phyloP scores from a whole-genome alignment of 345 rosid genomes.

The Cardiospermum halicacabum region DNA sequence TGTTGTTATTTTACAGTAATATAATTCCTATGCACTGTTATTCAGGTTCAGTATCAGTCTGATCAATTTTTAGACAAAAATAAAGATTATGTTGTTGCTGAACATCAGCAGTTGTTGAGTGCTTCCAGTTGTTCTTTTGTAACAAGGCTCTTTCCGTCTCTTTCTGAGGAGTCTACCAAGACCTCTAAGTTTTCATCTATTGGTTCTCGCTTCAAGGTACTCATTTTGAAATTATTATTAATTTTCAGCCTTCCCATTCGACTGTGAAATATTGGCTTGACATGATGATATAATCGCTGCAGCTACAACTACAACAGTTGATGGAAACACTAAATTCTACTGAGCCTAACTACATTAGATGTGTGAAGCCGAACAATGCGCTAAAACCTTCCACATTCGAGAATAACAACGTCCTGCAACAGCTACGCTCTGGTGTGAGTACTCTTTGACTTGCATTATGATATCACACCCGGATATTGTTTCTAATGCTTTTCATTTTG shows the following conservation, averaged over 20 bases:
- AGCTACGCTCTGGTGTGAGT: slow-evolving; percentile 89
- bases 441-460: slow-evolving; percentile 9
- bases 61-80: slow-evolving; percentile 92
- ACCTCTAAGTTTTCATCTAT: slow-evolving; percentile 83
- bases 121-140: slow-evolving; percentile 76
- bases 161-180: slow-evolving; percentile 62
- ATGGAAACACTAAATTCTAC: slow-evolving; percentile 88
- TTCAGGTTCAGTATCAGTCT: slow-evolving; percentile 89
- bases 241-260: slow-evolving; percentile 5
- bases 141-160: slow-evolving; percentile 62
- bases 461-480: slow-evolving; percentile 8
- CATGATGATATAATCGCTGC: slow-evolving; percentile 38
- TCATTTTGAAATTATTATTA: slow-evolving; percentile 7
- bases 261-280: slow-evolving; percentile 13
- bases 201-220: slow-evolving; percentile 86
- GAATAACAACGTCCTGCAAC: slow-evolving; percentile 63
- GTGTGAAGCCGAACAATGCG: slow-evolving; percentile 78
- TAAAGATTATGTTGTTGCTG: slow-evolving; percentile 90
- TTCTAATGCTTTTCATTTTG: slow-evolving; percentile 16
- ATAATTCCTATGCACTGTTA: slow-evolving; percentile 24
- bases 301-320: slow-evolving; percentile 84
- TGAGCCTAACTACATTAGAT: slow-evolving; percentile 89
- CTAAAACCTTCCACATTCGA: slow-evolving; percentile 63
- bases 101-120: slow-evolving; percentile 88
- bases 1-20: slow-evolving; percentile 7